Conservation (phyloP, 129 eudicot species). For the Flaveria robusta region DNA sequence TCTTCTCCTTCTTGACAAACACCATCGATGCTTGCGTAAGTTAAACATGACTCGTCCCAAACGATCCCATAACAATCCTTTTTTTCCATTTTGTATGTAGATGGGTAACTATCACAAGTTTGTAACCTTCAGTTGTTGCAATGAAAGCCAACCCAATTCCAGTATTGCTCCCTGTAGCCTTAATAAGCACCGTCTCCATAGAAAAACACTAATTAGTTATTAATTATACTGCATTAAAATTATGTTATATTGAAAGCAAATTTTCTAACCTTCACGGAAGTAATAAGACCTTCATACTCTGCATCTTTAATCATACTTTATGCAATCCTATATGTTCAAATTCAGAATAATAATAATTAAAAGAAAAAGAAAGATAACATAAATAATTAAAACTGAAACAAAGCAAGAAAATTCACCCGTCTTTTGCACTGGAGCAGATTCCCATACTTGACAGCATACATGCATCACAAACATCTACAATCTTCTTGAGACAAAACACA, state of each 20-base stretch:
- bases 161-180: conserved; percentile 54
- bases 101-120: conserved; percentile 56
- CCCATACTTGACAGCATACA: conserved; percentile 22
- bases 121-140: conserved; percentile 64
- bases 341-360: background rate
- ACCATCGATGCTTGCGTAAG: conserved; percentile 4
- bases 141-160: conserved; percentile 74
- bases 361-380: background rate
- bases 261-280: background rate
- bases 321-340: background rate
- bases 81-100: background rate
- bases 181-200: conserved; percentile 48
- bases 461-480: conserved; percentile 8
- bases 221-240: no score
- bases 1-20: no score
- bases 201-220: no score
- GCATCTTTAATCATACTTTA: conserved; percentile 14
- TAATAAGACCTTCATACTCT: background rate
- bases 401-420: background rate
- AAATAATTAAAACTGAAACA: background rate
- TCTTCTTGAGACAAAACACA: conserved; percentile 6
- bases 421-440: conserved; percentile 9
- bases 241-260: background rate
- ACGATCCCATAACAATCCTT: conserved; percentile 54
- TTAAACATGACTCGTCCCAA: conserved; percentile 60